Base-by-base conservation (phyloP, 2,329 filamentous ascomycete species). In the Colletotrichum lini region DNA sequence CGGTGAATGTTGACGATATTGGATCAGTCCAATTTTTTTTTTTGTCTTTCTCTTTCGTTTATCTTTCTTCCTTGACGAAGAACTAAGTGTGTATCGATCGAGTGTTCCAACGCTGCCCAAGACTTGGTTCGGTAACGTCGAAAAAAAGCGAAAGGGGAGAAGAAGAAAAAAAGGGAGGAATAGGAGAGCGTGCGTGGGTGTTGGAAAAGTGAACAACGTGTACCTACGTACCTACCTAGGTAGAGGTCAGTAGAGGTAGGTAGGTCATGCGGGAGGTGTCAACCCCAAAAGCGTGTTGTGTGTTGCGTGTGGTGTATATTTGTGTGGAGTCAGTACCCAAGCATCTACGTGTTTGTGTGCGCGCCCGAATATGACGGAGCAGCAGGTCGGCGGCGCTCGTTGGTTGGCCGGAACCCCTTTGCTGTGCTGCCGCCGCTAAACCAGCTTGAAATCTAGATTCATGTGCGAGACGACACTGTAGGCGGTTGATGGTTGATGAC, bases 401-500 rank as follows among this genome's bases (percentile, higher is more conserved):
- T 56, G 30, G 53, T 56, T 38, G 44, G 53, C 18, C 56, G 49
- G 63, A 56, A 56, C 62, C 56, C 49, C 49, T 70, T 67, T 54
- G 63, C 63, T 47, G 42, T 67, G 63, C 49, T 60, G 54, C 61
- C 45, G 49, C 35, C 64, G 42, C 64, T 60, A 67, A 54, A 30
- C 42, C 49, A 54, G 58, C 57, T 42, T 50, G 50, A 42, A 66
- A 67, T 54, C 60, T 47, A 47, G 59, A 49, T 49, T 54, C n/a
- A 60, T 38, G 56, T 58, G 67, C 30, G 57, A 71, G 64, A 58
- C 47, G 45, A 63, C 47, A 38, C 64, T 71, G 64, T 50, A 63
- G 52, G 64, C 60, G 52, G 30, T 30, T 30, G 30, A 7, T 30
- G 30, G 30, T 1, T 30, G 30, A 30, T 57, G 35, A 16, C 21